Percentiles rank a stretch among this genome's conserved stretches.
Conservation (phyloP, 179 eudicot species). For the Drosera spatulata region DNA sequence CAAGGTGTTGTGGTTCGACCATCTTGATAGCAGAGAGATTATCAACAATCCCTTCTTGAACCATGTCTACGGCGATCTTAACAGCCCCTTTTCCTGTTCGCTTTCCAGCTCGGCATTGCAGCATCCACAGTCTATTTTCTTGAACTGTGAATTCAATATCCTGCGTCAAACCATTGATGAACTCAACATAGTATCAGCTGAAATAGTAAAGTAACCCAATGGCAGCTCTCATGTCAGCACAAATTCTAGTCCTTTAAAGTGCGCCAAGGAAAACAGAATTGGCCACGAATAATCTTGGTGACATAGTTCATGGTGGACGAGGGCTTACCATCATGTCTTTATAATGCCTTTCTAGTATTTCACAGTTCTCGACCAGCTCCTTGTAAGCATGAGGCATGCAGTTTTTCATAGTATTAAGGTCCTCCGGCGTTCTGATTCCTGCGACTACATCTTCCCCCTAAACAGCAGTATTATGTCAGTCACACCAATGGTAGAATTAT, state of each 20-base stretch:
- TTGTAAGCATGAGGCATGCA: slow-evolving; percentile 92
- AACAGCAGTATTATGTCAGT: neutral
- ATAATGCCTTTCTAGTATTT: slow-evolving; percentile 89
- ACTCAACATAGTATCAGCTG: slow-evolving; percentile 9
- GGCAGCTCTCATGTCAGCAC: neutral
- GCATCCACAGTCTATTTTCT: slow-evolving; percentile 97
- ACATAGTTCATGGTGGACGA: no score
- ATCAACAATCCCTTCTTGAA: slow-evolving; percentile 78
- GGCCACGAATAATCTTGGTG: no score
- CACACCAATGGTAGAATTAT: neutral
- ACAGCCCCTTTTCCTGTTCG: slow-evolving; percentile 92
- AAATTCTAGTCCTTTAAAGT: no score
- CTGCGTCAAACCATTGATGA: slow-evolving; percentile 36
- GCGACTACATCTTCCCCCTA: slow-evolving; percentile 99
- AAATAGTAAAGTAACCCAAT: neutral
- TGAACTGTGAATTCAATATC: slow-evolving; percentile 99
- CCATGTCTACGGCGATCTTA: slow-evolving; percentile 91
- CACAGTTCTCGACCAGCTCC: slow-evolving; percentile 93
- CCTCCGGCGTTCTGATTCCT: slow-evolving; percentile 94
- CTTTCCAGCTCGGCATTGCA: slow-evolving; percentile 93
- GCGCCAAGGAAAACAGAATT: no score
- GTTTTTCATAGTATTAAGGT: slow-evolving; percentile 68
- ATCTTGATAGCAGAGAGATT: slow-evolving; percentile 50
- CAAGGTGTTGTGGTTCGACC: slow-evolving; percentile 96
- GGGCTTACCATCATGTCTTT: slow-evolving; percentile 92